Evolutionary conservation across 768 basidiomycete genomes (phyloP).

Genomic region (Russula vinacea): DNA sequence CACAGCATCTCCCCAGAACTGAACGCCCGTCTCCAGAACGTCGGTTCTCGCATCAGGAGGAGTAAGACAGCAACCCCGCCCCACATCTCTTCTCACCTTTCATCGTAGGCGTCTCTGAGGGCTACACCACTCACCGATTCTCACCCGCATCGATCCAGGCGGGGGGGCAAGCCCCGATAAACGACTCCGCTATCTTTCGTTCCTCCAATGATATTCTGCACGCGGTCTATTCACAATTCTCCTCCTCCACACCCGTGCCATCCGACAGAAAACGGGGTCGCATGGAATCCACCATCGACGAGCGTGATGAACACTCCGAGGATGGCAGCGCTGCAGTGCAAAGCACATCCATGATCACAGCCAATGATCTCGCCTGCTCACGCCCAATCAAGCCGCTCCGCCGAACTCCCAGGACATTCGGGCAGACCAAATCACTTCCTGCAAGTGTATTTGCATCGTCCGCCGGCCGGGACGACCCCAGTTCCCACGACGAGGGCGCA

Average conservation of each 20-base stretch:
- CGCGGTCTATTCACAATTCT: slow-evolving; percentile 43
- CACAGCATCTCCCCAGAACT: slow-evolving; percentile 49
- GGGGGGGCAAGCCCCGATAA: slow-evolving; percentile 2
- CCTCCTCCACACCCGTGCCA: slow-evolving; percentile 33
- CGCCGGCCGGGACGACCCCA: not conserved
- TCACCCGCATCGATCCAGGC: slow-evolving; percentile 2
- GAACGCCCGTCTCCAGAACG: slow-evolving; percentile 50
- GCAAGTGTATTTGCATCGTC: slow-evolving; percentile 16
- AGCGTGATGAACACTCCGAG: slow-evolving; percentile 22
- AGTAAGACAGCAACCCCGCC: slow-evolving; percentile 41
- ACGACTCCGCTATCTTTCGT: slow-evolving; percentile 43
- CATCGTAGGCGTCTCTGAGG: slow-evolving; percentile 55
- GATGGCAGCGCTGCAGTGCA: slow-evolving; percentile 16
- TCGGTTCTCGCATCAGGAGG: slow-evolving; percentile 59
- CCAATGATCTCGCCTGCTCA: slow-evolving; percentile 29
- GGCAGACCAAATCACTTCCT: slow-evolving; percentile 28
- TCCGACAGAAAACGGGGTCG: slow-evolving; percentile 42
- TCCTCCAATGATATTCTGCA: slow-evolving; percentile 57
- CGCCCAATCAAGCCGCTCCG: slow-evolving; percentile 42
- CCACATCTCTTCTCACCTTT: slow-evolving; percentile 33
- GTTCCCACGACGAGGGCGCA: not conserved
- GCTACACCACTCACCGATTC: slow-evolving; percentile 44
- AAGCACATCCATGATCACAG: slow-evolving; percentile 17
- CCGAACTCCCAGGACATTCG: slow-evolving; percentile 30
- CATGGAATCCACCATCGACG: slow-evolving; percentile 19